Percentiles rank a stretch among this genome's conserved stretches.
Evolutionary conservation across 441 rosid species (phyloP).

Genomic region (Euphorbia schlechtendalii): DNA sequence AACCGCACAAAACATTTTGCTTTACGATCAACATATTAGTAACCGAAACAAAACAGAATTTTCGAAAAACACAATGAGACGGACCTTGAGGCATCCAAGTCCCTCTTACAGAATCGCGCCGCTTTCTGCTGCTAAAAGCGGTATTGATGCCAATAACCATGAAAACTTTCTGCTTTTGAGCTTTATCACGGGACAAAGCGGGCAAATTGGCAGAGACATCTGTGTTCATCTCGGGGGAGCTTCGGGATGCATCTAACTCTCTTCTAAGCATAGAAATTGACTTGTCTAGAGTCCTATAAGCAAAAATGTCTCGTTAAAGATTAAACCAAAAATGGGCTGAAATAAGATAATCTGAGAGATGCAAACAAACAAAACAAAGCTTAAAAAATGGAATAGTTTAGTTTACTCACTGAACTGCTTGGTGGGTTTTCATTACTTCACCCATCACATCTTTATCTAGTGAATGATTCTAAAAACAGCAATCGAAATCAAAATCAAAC

Average conservation of each 20-base stretch:
- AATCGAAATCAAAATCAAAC: background rate
- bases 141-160: slow-evolving; percentile 94
- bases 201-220: no score
- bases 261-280: slow-evolving; percentile 79
- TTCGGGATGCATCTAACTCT: slow-evolving; percentile 78
- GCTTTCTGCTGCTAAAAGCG: slow-evolving; percentile 90
- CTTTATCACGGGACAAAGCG: no score
- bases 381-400: no score
- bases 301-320: no score
- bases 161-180: slow-evolving; percentile 66
- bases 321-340: no score
- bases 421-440: slow-evolving; percentile 62
- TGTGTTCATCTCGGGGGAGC: no score
- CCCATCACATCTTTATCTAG: slow-evolving; percentile 42
- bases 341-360: no score
- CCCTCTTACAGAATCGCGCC: slow-evolving; percentile 84
- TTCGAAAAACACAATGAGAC: slow-evolving; percentile 4
- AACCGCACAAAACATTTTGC: slow-evolving; percentile 16
- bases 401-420: slow-evolving; percentile 70
- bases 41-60: slow-evolving; percentile 1
- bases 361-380: no score
- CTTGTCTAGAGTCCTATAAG: slow-evolving; percentile 71
- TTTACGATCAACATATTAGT: no score
- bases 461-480: slow-evolving; percentile 28
- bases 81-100: slow-evolving; percentile 92